A percentile compares a stretch with the other conserved stretches of the same genome.
phyloP scores from a whole-genome alignment of 2,329 filamentous ascomycete species.

The Karstenula rhodostoma region DNA sequence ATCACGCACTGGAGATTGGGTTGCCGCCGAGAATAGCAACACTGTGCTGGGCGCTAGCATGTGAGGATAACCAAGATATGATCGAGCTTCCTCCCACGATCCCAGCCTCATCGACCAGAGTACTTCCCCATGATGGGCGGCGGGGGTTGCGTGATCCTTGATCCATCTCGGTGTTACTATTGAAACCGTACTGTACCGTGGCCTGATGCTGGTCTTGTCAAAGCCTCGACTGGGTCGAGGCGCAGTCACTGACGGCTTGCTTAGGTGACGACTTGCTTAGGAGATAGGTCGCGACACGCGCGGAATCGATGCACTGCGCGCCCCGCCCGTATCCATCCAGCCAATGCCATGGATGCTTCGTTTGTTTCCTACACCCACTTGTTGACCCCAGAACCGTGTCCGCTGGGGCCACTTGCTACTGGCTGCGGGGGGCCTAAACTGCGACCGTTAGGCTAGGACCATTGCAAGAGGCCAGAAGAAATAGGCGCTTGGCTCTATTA shows the following conservation, averaged over 20 bases:
- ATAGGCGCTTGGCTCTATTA: neutral
- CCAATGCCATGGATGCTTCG: neutral
- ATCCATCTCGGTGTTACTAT: neutral
- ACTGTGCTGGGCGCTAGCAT: neutral
- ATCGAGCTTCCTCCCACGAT: neutral
- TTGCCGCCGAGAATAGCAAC: slow-evolving; percentile 4
- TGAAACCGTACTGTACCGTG: neutral
- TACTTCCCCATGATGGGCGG: slow-evolving; percentile 7
- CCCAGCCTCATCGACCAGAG: neutral
- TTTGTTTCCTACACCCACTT: slow-evolving; percentile 7
- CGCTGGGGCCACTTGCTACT: neutral
- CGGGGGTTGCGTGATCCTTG: slow-evolving; percentile 1
- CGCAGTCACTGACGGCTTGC: neutral
- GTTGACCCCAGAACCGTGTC: slow-evolving; percentile 3
- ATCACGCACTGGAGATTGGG: neutral
- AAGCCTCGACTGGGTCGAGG: neutral
- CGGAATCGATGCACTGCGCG: neutral
- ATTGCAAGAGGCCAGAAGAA: neutral
- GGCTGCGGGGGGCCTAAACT: slow-evolving; percentile 4
- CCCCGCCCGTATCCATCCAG: neutral
- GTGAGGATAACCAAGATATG: neutral
- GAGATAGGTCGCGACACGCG: neutral
- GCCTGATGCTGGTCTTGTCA: neutral
- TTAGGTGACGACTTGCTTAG: neutral
- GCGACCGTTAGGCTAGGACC: slow-evolving; percentile 6